phyloP scores from a whole-genome alignment of 805 yeast species.

The Metschnikowia arizonensis region DNA sequence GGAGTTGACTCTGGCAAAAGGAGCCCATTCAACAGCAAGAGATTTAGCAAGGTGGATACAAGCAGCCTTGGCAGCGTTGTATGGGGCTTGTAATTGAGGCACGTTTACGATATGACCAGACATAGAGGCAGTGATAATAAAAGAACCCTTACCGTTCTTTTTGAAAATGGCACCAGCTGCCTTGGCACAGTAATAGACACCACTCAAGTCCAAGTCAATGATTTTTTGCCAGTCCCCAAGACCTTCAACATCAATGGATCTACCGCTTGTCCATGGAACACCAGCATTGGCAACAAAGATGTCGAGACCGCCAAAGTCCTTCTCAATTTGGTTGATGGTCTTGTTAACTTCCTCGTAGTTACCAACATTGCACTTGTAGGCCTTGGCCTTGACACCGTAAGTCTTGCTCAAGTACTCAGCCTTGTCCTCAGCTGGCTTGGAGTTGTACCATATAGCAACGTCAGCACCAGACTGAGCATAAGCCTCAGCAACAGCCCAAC shows the following conservation, averaged over 20 bases:
- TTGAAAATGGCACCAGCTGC: conserved; percentile 38
- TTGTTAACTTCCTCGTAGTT: conserved; percentile 46
- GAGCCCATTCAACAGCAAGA: conserved; percentile 46
- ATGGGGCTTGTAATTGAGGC: conserved; percentile 45
- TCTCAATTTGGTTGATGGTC: conserved; percentile 47
- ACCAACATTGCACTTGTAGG: conserved; percentile 60
- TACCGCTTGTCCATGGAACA: conserved; percentile 62
- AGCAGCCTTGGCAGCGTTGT: conserved; percentile 46
- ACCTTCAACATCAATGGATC: conserved; percentile 33
- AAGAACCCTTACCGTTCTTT: conserved; percentile 39
- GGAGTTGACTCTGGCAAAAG: conserved; percentile 43
- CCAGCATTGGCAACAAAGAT: conserved; percentile 92
- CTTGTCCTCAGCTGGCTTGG: conserved; percentile 55
- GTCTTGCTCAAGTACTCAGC: conserved; percentile 43
- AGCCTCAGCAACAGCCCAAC: conserved; percentile 76
- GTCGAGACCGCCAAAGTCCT: conserved; percentile 78
- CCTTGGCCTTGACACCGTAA: conserved; percentile 59
- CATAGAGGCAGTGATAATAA: conserved; percentile 44
- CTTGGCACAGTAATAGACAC: conserved; percentile 43
- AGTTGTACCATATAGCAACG: conserved; percentile 62
- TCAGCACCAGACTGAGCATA: conserved; percentile 86
- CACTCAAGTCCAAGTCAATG: conserved; percentile 38
- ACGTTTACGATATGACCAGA: conserved; percentile 46
- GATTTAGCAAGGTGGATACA: conserved; percentile 41
- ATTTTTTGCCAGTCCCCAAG: conserved; percentile 33